phyloP scores from a whole-genome alignment of 2,329 filamentous ascomycete genomes.

The Trichoderma atrobrunneum region DNA sequence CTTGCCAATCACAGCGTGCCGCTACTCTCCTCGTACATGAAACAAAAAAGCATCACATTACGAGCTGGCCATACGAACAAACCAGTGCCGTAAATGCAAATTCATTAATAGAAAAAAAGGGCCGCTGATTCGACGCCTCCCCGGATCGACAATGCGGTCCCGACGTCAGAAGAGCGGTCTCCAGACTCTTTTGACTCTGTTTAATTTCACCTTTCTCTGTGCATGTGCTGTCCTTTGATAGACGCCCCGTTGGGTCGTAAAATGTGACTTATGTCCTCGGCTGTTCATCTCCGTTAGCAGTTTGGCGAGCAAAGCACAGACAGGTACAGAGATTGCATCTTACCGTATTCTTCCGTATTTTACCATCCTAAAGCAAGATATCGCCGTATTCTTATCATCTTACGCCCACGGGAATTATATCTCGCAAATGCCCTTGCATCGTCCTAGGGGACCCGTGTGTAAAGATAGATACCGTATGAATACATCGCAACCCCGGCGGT shows the following conservation, averaged over 20 bases:
- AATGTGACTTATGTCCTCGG: background rate
- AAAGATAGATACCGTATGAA: too few relatives aligned
- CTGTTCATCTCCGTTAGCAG: background rate
- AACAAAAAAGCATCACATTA: background rate
- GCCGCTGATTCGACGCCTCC: background rate
- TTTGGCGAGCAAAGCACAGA: background rate
- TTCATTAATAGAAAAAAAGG: background rate
- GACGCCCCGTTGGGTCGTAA: background rate
- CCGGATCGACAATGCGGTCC: background rate
- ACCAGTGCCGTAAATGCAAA: background rate
- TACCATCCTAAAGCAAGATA: background rate
- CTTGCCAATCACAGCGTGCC: background rate
- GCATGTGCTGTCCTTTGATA: background rate
- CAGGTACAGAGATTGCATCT: background rate
- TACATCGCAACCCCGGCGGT: background rate
- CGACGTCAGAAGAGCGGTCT: constrained; percentile 13
- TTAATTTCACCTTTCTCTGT: background rate
- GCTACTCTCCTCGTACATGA: background rate
- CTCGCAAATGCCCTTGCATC: background rate
- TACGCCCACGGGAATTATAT: background rate
- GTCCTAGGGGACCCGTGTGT: background rate
- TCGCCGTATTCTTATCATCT: background rate
- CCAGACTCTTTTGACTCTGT: background rate
- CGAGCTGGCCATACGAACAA: background rate
- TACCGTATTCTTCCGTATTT: background rate